These are phyloP conservation scores for Lasiosphaeris hirsuta DNA, from an alignment of 495 filamentous ascomycete species.

Conservation along the genomic window DNA sequence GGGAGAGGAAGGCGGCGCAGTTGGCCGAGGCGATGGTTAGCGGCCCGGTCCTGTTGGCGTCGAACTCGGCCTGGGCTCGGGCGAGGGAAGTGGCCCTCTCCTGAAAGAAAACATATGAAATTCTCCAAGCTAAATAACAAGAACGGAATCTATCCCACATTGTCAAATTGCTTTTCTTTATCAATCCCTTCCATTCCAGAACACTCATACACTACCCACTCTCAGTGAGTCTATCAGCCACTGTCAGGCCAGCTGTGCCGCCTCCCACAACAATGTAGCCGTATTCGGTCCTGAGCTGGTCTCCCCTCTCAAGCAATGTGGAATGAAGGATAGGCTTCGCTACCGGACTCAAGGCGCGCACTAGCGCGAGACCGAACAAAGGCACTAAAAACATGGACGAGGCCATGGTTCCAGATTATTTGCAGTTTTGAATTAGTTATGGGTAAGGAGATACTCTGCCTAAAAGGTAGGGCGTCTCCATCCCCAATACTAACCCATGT, in stretches of 20 bases:
- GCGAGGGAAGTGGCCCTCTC: slow-evolving; percentile 29
- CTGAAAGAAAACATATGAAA: slow-evolving; percentile 3
- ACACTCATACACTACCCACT: slow-evolving; percentile 13
- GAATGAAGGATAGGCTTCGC: not conserved
- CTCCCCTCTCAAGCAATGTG: not conserved
- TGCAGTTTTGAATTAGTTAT: too few species aligned
- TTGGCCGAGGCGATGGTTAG: slow-evolving; percentile 39
- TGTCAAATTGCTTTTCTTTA: not conserved
- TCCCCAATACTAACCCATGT: too few species aligned
- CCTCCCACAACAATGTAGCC: slow-evolving; percentile 9
- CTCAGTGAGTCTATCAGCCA: slow-evolving; percentile 45
- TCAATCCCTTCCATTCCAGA: not conserved
- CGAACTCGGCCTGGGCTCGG: slow-evolving; percentile 34
- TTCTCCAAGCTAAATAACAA: slow-evolving; percentile 19
- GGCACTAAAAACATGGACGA: too few species aligned
- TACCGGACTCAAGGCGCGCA: too few species aligned
- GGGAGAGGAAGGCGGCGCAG: slow-evolving; percentile 35
- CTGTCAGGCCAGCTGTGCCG: slow-evolving; percentile 5
- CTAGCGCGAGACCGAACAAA: too few species aligned
- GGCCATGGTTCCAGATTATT: too few species aligned
- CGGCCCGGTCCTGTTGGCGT: slow-evolving; percentile 34
- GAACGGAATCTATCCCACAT: slow-evolving; percentile 13
- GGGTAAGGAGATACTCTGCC: too few species aligned
- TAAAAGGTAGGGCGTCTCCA: too few species aligned
- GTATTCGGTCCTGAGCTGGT: not conserved